phyloP scores from a whole-genome alignment of 2,329 filamentous ascomycete species.

The Erysiphe neolycopersici region DNA sequence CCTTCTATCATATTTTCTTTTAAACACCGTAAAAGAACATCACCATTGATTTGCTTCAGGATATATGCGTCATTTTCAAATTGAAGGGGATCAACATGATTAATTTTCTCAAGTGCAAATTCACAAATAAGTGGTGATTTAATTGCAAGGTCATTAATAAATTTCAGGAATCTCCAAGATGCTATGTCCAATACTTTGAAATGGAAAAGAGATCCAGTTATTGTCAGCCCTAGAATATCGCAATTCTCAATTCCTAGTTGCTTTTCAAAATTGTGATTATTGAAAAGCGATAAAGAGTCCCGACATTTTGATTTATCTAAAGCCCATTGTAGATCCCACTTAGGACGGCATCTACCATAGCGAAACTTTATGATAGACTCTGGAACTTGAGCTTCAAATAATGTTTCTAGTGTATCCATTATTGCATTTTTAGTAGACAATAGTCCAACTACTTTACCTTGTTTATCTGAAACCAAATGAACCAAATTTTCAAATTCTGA shows the following conservation, averaged over 20 bases:
- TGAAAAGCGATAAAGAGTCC: not conserved
- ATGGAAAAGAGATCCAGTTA: constrained; percentile 43
- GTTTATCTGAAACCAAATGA: constrained; percentile 13
- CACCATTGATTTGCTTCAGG: constrained; percentile 39
- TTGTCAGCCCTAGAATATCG: constrained; percentile 34
- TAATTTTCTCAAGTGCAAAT: constrained; percentile 15
- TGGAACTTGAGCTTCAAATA: constrained; percentile 30
- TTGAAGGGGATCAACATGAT: constrained; percentile 11
- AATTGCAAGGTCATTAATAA: constrained; percentile 43
- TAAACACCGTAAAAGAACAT: constrained; percentile 30
- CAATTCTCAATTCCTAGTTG: constrained; percentile 3
- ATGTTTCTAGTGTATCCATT: constrained; percentile 11
- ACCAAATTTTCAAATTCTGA: constrained; percentile 4
- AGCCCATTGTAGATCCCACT: constrained; percentile 9
- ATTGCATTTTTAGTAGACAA: constrained; percentile 9
- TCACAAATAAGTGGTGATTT: constrained; percentile 22
- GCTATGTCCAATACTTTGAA: constrained; percentile 37
- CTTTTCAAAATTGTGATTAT: not conserved
- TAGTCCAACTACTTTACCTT: constrained; percentile 10
- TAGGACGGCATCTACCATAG: constrained; percentile 20
- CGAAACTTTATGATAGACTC: constrained; percentile 29
- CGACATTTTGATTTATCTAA: not conserved
- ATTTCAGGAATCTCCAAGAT: constrained; percentile 41
- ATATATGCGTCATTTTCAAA: constrained; percentile 17
- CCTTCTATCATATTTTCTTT: constrained; percentile 20